Percentiles rank a stretch among this genome's conserved stretches.
Evolutionary conservation across 257 asterid species (phyloP).

Genomic region (Jaltomata sinuosa): DNA sequence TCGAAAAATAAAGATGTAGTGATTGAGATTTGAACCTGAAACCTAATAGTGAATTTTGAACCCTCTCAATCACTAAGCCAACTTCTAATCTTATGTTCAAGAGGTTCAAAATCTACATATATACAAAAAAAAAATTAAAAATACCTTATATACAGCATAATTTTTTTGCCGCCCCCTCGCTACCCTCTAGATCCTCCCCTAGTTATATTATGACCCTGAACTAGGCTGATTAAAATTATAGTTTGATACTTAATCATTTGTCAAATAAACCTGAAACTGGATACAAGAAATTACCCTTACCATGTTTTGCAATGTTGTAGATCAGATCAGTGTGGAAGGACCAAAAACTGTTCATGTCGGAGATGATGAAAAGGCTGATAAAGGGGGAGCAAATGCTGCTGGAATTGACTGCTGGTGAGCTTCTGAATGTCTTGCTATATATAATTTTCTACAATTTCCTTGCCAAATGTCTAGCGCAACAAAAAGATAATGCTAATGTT

Average conservation of each 20-base stretch:
- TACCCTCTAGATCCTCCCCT: no score
- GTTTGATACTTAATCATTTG: not conserved
- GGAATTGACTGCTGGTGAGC: conserved; percentile 76
- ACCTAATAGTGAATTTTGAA: no score
- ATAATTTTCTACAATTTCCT: not conserved
- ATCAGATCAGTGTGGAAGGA: conserved; percentile 53
- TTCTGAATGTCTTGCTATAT: not conserved
- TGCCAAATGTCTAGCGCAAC: not conserved
- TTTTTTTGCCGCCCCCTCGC: no score
- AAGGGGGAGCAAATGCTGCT: conserved; percentile 71
- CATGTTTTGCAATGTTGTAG: conserved; percentile 29
- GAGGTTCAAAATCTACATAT: no score
- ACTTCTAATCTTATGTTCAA: no score
- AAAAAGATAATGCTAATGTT: not conserved
- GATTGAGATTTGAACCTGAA: no score
- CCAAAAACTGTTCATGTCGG: conserved; percentile 76
- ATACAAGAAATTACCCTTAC: not conserved
- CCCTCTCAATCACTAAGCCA: no score
- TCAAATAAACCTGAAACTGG: not conserved
- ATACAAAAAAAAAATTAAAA: no score
- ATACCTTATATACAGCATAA: no score
- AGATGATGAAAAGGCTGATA: conserved; percentile 74
- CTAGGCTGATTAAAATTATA: not conserved
- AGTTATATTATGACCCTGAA: not conserved
- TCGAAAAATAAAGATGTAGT: no score